Base-by-base conservation (phyloP, 805 yeast genomes). In the Blastobotrys americana region DNA sequence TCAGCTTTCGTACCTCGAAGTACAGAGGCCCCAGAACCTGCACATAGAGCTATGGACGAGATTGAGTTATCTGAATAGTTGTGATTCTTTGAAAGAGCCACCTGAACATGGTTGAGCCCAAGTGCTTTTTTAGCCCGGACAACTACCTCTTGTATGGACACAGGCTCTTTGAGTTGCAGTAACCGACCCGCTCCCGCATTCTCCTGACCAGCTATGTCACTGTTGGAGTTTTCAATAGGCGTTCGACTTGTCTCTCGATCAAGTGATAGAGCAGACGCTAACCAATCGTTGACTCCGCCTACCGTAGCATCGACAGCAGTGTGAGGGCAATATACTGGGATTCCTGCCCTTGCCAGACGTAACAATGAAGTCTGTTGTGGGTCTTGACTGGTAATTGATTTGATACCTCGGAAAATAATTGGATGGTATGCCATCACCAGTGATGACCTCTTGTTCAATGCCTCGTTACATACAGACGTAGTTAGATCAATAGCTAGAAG, bases 221-320 rank as follows among this genome's bases (percentile, higher is more conserved):
- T 58, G 4, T 59, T 51, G 37, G 70, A 71, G 1, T 76, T 72
- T 39, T 70, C 69, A 37, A 82, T 70, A 19, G 78, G 66, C 4
- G 58, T 52, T 5, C 57, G 18, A 48, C 51, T 39, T 20, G 39
- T 34, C 53, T 61, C 58, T 43, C 55, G 46, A 1, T 61, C 58
- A 0, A 62, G 57, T 2, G 75, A 57, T 4, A 82, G 64, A 2
- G 85, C 84, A 33, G 75, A 77, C 1, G 77, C 83, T 35, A 93
- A 70, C 83, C 95, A 93, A 60, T 88, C 97, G 54, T 93, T 93
- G 50, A 93, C 96, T 18, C 98, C 98, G n/a, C 82, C 84, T 9
- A 65, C 63, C 6, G 93, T 93, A 19, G 97, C 90, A 64, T 93
- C 98, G 3, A 93, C 84, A 0, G 97, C 88, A 1, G 98, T 90